phyloP scores from a whole-genome alignment of 2,329 filamentous ascomycete species.

The Sclerotinia trifoliorum region DNA sequence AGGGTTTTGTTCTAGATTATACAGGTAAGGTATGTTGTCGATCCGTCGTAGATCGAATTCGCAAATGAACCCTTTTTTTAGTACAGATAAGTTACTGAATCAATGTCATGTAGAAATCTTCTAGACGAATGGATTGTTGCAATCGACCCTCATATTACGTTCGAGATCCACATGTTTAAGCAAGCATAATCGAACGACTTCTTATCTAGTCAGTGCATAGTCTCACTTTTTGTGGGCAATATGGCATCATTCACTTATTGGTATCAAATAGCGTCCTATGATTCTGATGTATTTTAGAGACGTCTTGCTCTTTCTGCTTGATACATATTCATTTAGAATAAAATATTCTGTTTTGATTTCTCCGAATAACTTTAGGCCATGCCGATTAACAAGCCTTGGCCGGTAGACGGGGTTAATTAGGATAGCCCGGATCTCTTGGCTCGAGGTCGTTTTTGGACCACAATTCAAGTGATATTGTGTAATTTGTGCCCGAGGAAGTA shows the following conservation, averaged over 20 bases:
- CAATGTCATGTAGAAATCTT: too few species aligned
- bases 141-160: not conserved
- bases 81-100: too few species aligned
- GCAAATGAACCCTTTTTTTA: too few species aligned
- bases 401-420: not conserved
- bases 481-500: too few species aligned
- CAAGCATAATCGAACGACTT: not conserved
- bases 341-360: not conserved
- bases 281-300: not conserved
- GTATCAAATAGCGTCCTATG: too few species aligned
- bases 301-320: not conserved
- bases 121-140: not conserved
- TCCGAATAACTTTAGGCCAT: not conserved
- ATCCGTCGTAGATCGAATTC: too few species aligned
- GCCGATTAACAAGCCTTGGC: too few species aligned
- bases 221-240: not conserved
- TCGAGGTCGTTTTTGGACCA: not conserved
- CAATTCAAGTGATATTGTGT: not conserved
- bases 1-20: too few species aligned
- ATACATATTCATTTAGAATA: not conserved
- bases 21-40: too few species aligned
- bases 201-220: not conserved
- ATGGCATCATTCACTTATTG: not conserved
- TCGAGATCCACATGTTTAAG: not conserved
- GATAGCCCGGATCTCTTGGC: not conserved